Percentiles rank a stretch among this genome's conserved stretches.
These are phyloP conservation scores for Chenopodium formosanum DNA, from an alignment of 148 eudicot species.

Conservation along the genomic window DNA sequence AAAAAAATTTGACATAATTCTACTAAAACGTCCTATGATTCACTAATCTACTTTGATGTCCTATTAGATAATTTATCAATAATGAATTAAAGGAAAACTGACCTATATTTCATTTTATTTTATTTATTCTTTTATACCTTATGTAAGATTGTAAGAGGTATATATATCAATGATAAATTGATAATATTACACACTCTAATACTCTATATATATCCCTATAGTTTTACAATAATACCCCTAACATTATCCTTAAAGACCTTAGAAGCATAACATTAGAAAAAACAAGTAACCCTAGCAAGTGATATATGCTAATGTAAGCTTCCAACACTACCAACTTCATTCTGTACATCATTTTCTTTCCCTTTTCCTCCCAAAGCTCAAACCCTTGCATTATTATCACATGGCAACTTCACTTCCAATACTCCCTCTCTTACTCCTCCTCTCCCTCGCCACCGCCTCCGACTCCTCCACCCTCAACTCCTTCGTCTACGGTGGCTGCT, in stretches of 20 bases:
- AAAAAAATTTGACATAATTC: too few relatives aligned
- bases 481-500: conserved; percentile 57
- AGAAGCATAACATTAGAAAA: background rate
- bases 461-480: conserved; percentile 29
- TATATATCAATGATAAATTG: too few relatives aligned
- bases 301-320: conserved; percentile 1
- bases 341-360: conserved; percentile 14
- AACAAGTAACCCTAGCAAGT: background rate
- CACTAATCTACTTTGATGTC: too few relatives aligned
- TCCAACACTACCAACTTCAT: background rate
- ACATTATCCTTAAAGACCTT: background rate
- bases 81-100: too few relatives aligned
- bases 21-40: too few relatives aligned
- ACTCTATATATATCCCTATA: too few relatives aligned
- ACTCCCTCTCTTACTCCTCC: conserved; percentile 8
- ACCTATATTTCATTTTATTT: too few relatives aligned
- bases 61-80: too few relatives aligned
- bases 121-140: too few relatives aligned
- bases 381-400: background rate
- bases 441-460: conserved; percentile 15
- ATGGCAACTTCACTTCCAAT: conserved; percentile 20
- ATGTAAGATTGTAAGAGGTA: too few relatives aligned
- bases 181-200: too few relatives aligned
- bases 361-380: background rate
- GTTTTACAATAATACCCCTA: conserved; percentile 6